phyloP scores from a whole-genome alignment of 306 rosid species.

The Comarum palustre region DNA sequence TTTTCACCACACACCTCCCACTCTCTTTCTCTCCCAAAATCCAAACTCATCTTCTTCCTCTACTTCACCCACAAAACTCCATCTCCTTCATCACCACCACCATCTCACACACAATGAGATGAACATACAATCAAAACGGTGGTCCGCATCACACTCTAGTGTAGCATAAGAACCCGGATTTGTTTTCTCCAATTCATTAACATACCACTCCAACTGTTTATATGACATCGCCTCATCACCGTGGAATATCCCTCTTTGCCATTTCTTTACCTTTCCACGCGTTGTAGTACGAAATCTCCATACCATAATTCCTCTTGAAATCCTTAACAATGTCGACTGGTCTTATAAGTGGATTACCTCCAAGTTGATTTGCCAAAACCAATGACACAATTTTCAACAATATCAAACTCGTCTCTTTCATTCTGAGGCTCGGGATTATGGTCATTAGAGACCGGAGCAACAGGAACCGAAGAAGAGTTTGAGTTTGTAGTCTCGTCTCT shows the following conservation, averaged over 20 bases:
- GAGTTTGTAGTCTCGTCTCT: too few species aligned
- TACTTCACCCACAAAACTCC: too few species aligned
- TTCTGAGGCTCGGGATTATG: too few species aligned
- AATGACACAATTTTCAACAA: neutral
- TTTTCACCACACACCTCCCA: too few species aligned
- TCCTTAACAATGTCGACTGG: neutral
- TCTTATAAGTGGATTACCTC: neutral
- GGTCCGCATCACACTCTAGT: neutral
- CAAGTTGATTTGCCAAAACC: neutral
- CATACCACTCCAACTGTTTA: neutral
- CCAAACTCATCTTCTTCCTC: too few species aligned
- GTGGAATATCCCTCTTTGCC: neutral
- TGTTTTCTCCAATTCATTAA: neutral
- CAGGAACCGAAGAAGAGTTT: too few species aligned
- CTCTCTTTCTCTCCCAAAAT: too few species aligned
- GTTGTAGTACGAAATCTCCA: neutral
- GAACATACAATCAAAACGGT: neutral
- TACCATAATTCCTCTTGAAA: neutral
- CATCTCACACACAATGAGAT: too few species aligned
- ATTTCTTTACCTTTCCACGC: neutral
- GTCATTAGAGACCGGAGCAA: too few species aligned
- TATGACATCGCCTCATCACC: neutral
- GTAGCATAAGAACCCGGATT: neutral
- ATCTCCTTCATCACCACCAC: too few species aligned
- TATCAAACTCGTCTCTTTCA: too few species aligned